Evolutionary conservation across 176 grass and related monocot species (phyloP), one percentile per base, ranked within the genome.

Genomic region (Musa schizocarpa): DNA sequence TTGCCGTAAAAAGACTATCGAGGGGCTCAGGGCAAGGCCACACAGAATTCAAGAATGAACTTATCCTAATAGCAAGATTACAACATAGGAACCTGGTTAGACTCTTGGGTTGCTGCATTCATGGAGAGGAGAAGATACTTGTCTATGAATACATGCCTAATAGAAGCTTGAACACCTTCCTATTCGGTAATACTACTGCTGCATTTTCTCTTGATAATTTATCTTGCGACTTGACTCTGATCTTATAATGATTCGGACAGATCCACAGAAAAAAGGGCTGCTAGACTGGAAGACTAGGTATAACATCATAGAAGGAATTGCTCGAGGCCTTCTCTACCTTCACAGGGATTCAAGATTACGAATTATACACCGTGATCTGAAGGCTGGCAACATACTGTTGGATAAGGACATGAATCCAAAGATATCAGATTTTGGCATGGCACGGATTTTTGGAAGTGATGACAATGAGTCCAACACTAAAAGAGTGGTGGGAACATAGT

Each of bases 231-330:
- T 43, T 6, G 34, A 43, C 12, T 25, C 34, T 65, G 13, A 25
- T 22, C 23, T 1, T 9, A 24, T 13, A 24, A 76, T 50, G 50
- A 24, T 43, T 43, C 34, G 27, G 9, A 51, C 74, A 85, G 83
- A 85, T 80, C 43, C 83, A 53, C 53, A 8, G 9, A 85, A 65
- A 73, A 81, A 79, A 62, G 43, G 21, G 63, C 53, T 65, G 21
- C 21, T 85, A 61, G 83, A 85, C 74, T 85, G 83, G 83, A 85
- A 85, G 62, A 80, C 72, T 58, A 85, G 83, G 75, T 77, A 71
- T 53, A 85, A 85, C 63, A 81, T 85, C 22, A 77, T 85, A 8
- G 78, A 85, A 85, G 83, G 83, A 50, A 79, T 85, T 43, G 83
- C 83, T 52, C 78, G 83, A 49, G 83, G 83, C 13, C 77, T 85